A percentile compares a stretch with the other conserved stretches of the same genome.
phyloP scores from a whole-genome alignment of 2,329 filamentous ascomycete genomes.

The Helicocarpus griseus region DNA sequence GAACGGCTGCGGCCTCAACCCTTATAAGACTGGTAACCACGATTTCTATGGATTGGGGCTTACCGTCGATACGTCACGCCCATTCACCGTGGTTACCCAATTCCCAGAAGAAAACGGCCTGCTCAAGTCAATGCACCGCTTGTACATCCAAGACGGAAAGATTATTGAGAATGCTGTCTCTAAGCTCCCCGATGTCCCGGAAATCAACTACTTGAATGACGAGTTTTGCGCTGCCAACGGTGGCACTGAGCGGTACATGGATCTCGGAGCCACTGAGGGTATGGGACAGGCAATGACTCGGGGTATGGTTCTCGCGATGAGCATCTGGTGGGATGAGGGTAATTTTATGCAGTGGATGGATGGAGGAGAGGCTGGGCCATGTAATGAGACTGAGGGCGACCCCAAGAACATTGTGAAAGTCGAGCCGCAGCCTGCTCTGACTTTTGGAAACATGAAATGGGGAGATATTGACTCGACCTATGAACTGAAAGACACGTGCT shows the following conservation, averaged over 20 bases:
- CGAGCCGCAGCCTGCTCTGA: slow-evolving; percentile 16
- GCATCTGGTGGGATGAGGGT: slow-evolving; percentile 46
- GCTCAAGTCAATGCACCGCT: slow-evolving; percentile 48
- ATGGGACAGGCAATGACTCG: slow-evolving; percentile 46
- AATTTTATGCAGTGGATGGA: slow-evolving; percentile 52
- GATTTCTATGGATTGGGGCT: slow-evolving; percentile 51
- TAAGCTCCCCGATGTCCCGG: slow-evolving; percentile 32
- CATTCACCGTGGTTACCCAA: slow-evolving; percentile 56
- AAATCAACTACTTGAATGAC: slow-evolving; percentile 43
- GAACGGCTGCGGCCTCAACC: slow-evolving; percentile 58
- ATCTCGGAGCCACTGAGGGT: slow-evolving; percentile 44
- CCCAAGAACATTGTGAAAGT: slow-evolving; percentile 39
- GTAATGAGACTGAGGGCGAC: slow-evolving; percentile 44
- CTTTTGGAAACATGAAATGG: slow-evolving; percentile 2
- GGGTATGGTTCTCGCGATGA: slow-evolving; percentile 54
- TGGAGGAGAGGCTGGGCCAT: slow-evolving; percentile 37
- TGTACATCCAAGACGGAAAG: slow-evolving; percentile 52
- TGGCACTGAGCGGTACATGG: slow-evolving; percentile 41
- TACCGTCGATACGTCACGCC: slow-evolving; percentile 48
- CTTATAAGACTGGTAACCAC: slow-evolving; percentile 52
- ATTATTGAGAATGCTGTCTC: slow-evolving; percentile 46
- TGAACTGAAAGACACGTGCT: not conserved
- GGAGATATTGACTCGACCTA: not conserved
- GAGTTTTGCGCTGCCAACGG: slow-evolving; percentile 40
- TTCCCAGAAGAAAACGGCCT: slow-evolving; percentile 42